phyloP scores from a whole-genome alignment of 495 filamentous ascomycete species.

The Penicillium nucicola region DNA sequence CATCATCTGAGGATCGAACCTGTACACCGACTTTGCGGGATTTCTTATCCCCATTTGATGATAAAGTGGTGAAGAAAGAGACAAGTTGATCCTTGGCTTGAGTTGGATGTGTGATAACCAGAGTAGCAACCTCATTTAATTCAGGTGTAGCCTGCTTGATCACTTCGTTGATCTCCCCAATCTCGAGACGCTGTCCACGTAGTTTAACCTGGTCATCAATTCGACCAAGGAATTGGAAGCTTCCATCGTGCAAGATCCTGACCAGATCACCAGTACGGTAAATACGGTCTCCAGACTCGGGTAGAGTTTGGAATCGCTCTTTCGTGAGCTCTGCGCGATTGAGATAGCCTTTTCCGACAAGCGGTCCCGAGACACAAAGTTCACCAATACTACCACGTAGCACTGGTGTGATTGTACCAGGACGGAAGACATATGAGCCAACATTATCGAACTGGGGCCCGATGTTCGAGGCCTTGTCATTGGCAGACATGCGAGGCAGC shows the following conservation, averaged over 20 bases:
- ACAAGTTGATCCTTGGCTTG: constrained; percentile 42
- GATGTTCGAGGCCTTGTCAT: constrained; percentile 80
- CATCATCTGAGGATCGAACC: constrained; percentile 11
- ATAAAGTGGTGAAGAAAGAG: constrained; percentile 29
- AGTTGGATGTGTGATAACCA: constrained; percentile 42
- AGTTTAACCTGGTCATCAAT: constrained; percentile 79
- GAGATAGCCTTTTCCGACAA: constrained; percentile 86
- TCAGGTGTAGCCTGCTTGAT: constrained; percentile 36
- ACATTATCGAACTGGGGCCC: constrained; percentile 81
- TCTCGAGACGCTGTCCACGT: constrained; percentile 71
- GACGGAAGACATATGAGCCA: constrained; percentile 72
- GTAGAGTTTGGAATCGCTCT: constrained; percentile 37
- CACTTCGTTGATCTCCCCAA: constrained; percentile 67
- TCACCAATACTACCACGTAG: constrained; percentile 80
- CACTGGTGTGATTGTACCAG: constrained; percentile 63
- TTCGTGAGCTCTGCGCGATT: constrained; percentile 60
- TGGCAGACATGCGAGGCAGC: constrained; percentile 59
- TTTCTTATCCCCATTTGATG: constrained; percentile 6
- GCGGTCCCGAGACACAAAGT: constrained; percentile 78
- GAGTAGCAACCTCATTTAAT: constrained; percentile 36
- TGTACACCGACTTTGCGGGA: constrained; percentile 9
- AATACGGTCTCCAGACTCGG: constrained; percentile 35
- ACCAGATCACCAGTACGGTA: constrained; percentile 50
- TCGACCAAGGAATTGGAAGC: constrained; percentile 64
- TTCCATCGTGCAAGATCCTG: constrained; percentile 44